Conservation (phyloP, 306 rosid genomes). For the Carpinus fangiana region DNA sequence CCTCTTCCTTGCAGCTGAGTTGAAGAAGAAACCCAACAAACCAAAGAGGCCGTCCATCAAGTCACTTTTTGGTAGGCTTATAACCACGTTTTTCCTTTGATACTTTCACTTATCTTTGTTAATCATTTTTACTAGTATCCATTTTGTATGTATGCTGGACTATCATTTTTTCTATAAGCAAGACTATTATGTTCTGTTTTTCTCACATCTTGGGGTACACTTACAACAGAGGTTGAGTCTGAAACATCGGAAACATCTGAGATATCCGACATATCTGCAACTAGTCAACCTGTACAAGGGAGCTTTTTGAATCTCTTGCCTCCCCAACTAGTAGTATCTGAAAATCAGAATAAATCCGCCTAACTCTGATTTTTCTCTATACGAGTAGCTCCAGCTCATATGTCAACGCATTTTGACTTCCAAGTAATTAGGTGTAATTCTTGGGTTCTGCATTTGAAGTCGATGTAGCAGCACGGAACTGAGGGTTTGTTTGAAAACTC, state of each 20-base stretch:
- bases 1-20: constrained; percentile 64
- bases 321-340: constrained; percentile 51
- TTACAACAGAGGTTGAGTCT: constrained; percentile 52
- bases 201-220: constrained; percentile 35
- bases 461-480: constrained; percentile 17
- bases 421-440: constrained; percentile 14
- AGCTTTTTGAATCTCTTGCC: constrained; percentile 81
- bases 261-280: constrained; percentile 34
- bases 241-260: constrained; percentile 55
- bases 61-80: constrained; percentile 79
- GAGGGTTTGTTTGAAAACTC: constrained; percentile 17
- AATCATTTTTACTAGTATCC: constrained; percentile 4
- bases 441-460: constrained; percentile 19
- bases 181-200: constrained; percentile 2
- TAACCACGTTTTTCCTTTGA: constrained; percentile 19
- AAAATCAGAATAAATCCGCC: constrained; percentile 34
- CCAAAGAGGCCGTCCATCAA: constrained; percentile 80
- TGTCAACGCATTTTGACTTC: constrained; percentile 25
- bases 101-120: background rate
- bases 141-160: constrained; percentile 15
- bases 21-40: constrained; percentile 81
- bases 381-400: constrained; percentile 33
- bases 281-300: constrained; percentile 50
- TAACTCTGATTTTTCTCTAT: constrained; percentile 33
- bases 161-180: constrained; percentile 13